Evolutionary conservation across 305 asterid genomes (phyloP).

Genomic region (Solanum hybrid): DNA sequence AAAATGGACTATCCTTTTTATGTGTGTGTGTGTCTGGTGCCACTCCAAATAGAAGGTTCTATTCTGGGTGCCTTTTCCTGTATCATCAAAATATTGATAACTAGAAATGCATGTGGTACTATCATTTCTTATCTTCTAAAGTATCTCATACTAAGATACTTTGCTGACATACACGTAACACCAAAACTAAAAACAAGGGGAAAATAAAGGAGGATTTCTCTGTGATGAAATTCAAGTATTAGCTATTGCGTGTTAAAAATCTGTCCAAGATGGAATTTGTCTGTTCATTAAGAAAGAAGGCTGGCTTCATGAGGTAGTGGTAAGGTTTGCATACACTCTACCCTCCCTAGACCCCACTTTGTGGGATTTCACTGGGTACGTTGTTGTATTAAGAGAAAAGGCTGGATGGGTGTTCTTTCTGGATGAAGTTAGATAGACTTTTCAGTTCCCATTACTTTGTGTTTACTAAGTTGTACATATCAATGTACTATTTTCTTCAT

Average conservation of each 20-base stretch:
- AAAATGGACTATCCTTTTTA: background rate
- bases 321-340: background rate
- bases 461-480: constrained; percentile 10
- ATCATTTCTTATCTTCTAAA: background rate
- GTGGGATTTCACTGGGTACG: background rate
- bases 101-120: background rate
- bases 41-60: background rate
- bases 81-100: background rate
- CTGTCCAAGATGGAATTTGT: background rate
- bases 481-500: background rate
- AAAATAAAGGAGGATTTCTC: background rate
- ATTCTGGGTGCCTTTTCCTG: background rate
- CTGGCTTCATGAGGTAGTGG: background rate
- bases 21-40: background rate
- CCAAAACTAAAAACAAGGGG: background rate
- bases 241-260: background rate
- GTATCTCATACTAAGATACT: background rate
- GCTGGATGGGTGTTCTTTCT: background rate
- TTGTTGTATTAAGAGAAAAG: background rate
- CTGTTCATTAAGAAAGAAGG: background rate
- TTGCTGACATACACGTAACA: background rate
- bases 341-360: background rate
- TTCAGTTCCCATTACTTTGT: background rate
- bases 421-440: background rate
- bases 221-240: background rate